Percentiles rank a stretch among this genome's conserved stretches.
phyloP scores from a whole-genome alignment of 345 rosid genomes.

The Camelina sativa region DNA sequence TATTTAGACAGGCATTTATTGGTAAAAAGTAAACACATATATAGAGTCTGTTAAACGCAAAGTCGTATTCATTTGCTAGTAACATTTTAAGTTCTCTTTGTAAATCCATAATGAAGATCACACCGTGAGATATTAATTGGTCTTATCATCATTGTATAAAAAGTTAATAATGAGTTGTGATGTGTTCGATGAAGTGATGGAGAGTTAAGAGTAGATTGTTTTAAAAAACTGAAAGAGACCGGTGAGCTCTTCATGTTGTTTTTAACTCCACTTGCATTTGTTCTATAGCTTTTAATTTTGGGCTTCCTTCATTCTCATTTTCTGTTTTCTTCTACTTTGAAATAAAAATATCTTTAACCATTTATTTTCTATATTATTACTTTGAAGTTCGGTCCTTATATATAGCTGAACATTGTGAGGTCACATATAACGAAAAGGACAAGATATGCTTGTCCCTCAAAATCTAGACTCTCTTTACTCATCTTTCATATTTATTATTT shows the following conservation, averaged over 20 bases:
- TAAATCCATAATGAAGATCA: constrained; percentile 13
- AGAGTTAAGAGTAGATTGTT: constrained; percentile 35
- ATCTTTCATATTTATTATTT: constrained; percentile 38
- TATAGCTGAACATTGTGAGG: constrained; percentile 47
- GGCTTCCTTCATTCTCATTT: constrained; percentile 37
- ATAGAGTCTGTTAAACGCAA: neutral
- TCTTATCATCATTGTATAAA: constrained; percentile 20
- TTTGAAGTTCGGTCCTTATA: constrained; percentile 39
- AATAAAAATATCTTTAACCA: constrained; percentile 28
- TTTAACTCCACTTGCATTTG: constrained; percentile 49
- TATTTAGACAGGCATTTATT: neutral
- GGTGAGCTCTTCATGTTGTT: constrained; percentile 45
- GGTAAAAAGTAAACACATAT: neutral
- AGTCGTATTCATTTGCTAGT: neutral
- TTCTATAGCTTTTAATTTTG: constrained; percentile 41
- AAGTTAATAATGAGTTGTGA: constrained; percentile 25
- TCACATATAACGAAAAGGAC: constrained; percentile 46
- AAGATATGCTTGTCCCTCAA: constrained; percentile 48
- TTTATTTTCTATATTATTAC: constrained; percentile 28
- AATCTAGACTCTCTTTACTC: constrained; percentile 43
- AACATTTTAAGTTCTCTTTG: neutral
- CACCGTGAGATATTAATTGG: constrained; percentile 4
- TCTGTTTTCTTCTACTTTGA: constrained; percentile 40
- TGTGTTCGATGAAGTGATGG: constrained; percentile 38
- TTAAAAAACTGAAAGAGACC: constrained; percentile 39